These are phyloP conservation scores for Amaranthus tricolor DNA, from an alignment of 179 eudicot genomes.

Conservation along the genomic window DNA sequence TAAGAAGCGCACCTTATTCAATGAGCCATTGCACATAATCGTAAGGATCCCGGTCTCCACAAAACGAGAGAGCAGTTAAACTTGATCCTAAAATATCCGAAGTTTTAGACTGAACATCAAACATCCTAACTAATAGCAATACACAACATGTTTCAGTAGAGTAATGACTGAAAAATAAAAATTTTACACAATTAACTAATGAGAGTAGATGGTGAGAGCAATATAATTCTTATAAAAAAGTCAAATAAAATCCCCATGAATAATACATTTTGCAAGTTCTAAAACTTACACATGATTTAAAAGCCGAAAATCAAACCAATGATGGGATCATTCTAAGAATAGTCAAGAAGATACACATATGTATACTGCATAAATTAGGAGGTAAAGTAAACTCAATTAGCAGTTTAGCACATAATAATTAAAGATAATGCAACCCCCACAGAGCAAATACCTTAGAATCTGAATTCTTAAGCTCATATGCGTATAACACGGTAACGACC, in stretches of 20 bases:
- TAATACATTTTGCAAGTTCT: conserved; percentile 13
- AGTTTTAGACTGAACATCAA: not conserved
- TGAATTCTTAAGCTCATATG: conserved; percentile 5
- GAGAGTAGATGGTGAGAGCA: not conserved
- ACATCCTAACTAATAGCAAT: too few species aligned
- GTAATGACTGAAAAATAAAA: not conserved
- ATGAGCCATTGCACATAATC: too few species aligned
- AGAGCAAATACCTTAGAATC: conserved; percentile 29
- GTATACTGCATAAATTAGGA: conserved; percentile 28
- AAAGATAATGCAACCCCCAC: conserved; percentile 26
- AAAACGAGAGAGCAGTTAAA: not conserved
- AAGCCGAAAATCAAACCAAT: conserved; percentile 26
- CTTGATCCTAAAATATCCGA: not conserved
- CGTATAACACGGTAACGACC: conserved; percentile 16
- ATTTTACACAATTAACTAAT: not conserved
- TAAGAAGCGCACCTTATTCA: too few species aligned
- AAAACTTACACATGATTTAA: conserved; percentile 19
- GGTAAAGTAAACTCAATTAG: conserved; percentile 22
- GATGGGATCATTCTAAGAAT: conserved; percentile 24
- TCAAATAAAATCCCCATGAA: conserved; percentile 8
- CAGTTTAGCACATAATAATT: conserved; percentile 13
- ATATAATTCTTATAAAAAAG: not conserved
- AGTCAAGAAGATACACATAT: conserved; percentile 29
- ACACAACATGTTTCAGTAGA: not conserved
- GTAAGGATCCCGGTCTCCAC: too few species aligned